These are phyloP conservation scores for Canavalia ensiformis DNA, from an alignment of 306 rosid species.

Conservation along the genomic window DNA sequence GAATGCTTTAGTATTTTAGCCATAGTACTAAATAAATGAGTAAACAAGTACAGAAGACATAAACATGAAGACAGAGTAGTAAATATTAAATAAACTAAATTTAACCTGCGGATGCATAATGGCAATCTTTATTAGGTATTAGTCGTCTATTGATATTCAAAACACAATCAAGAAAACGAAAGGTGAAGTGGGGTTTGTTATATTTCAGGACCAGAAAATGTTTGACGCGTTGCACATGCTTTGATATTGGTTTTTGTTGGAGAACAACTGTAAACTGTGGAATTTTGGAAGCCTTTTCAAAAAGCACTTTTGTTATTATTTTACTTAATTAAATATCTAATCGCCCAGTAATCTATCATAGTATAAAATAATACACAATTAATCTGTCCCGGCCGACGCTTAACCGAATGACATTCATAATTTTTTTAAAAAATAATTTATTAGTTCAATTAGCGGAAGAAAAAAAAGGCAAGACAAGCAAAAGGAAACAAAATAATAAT, in stretches of 20 bases:
- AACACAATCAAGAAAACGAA: conserved; percentile 42
- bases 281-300: conserved; percentile 42
- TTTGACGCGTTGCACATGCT: conserved; percentile 51
- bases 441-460: not conserved
- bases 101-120: conserved; percentile 42
- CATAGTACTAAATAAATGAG: conserved; percentile 21
- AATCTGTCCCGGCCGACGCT: conserved; percentile 9
- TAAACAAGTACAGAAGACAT: conserved; percentile 28
- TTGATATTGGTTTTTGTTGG: conserved; percentile 48
- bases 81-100: conserved; percentile 22
- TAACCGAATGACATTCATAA: conserved; percentile 24
- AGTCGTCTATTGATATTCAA: conserved; percentile 43
- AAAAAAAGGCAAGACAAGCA: conserved; percentile 37
- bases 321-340: not conserved
- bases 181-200: conserved; percentile 50
- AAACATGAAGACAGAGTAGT: conserved; percentile 38
- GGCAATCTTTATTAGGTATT: conserved; percentile 59
- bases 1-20: conserved; percentile 35
- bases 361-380: not conserved
- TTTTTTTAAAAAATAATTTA: conserved; percentile 27
- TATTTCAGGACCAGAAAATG: conserved; percentile 29
- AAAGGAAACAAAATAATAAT: not conserved
- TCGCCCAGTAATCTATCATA: conserved; percentile 28
- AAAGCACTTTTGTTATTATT: conserved; percentile 37
- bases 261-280: conserved; percentile 62